Conservation (phyloP, 257 asterid species). For the Lycium ferocissimum region DNA sequence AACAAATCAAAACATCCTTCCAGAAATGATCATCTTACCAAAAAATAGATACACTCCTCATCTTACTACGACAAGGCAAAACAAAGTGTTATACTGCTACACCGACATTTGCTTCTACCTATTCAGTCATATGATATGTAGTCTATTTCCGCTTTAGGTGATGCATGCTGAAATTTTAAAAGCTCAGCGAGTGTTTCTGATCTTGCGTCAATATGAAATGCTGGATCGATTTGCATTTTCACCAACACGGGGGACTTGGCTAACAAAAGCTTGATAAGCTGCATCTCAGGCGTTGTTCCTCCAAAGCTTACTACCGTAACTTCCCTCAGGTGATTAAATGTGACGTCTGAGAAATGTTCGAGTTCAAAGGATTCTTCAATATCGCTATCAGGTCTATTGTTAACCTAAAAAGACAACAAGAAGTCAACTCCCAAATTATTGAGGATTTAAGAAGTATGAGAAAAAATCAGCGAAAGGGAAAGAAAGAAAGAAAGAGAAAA, state of each 20-base stretch:
- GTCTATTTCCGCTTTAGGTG: neutral
- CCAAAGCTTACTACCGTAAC: neutral
- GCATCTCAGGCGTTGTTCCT: neutral
- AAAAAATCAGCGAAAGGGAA: neutral
- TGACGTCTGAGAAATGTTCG: neutral
- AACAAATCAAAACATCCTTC: slow-evolving; percentile 6
- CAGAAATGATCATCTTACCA: neutral
- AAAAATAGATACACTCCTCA: neutral
- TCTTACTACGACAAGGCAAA: neutral
- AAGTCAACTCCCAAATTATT: neutral
- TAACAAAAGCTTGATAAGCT: neutral
- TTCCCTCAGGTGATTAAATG: neutral
- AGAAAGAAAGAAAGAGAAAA: neutral
- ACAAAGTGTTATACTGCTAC: neutral
- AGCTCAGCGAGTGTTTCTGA: neutral
- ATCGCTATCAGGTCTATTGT: neutral
- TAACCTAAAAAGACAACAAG: neutral
- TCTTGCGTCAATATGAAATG: neutral
- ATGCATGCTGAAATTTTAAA: neutral
- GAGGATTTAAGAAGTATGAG: neutral
- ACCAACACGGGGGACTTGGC: neutral
- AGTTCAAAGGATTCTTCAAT: neutral
- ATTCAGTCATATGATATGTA: neutral
- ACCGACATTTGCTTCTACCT: neutral
- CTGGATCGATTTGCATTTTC: neutral